Percentiles rank a stretch among this genome's conserved stretches.
Evolutionary conservation across 305 asterid genomes (phyloP).

Genomic region (Fraxinus platypoda): DNA sequence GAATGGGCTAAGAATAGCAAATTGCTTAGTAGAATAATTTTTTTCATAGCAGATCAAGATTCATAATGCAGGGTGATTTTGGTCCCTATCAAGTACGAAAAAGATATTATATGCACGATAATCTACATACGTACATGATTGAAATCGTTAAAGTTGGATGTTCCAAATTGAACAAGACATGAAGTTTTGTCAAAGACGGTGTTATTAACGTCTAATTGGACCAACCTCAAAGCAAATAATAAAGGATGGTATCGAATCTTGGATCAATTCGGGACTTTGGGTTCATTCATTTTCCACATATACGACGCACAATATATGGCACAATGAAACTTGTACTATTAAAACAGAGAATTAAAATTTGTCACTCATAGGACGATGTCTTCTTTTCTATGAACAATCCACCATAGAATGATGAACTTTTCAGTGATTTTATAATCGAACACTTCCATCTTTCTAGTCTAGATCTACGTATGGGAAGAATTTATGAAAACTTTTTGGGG

Average conservation of each 20-base stretch:
- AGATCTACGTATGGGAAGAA: not conserved
- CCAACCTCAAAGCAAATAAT: not conserved
- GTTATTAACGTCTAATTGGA: not conserved
- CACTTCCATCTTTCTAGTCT: not conserved
- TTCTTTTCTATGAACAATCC: not conserved
- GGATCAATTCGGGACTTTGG: not conserved
- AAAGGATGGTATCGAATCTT: not conserved
- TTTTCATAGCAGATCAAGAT: not conserved
- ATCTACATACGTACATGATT: not conserved
- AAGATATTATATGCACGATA: not conserved
- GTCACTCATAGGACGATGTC: not conserved
- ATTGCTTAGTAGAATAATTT: not conserved
- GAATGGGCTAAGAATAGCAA: not conserved
- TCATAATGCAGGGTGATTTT: not conserved
- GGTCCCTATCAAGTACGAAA: not conserved
- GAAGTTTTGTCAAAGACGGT: not conserved
- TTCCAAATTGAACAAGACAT: not conserved
- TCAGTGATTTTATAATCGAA: no score
- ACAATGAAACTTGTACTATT: no score
- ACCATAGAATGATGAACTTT: not conserved
- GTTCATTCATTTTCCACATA: not conserved
- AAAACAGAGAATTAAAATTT: no score
- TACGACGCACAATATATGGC: no score
- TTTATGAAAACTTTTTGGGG: not conserved
- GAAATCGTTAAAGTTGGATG: not conserved